Percentiles rank a stretch among this genome's conserved stretches.
phyloP scores from a whole-genome alignment of 2,329 filamentous ascomycete genomes.

The Paracamarosporium sp. region DNA sequence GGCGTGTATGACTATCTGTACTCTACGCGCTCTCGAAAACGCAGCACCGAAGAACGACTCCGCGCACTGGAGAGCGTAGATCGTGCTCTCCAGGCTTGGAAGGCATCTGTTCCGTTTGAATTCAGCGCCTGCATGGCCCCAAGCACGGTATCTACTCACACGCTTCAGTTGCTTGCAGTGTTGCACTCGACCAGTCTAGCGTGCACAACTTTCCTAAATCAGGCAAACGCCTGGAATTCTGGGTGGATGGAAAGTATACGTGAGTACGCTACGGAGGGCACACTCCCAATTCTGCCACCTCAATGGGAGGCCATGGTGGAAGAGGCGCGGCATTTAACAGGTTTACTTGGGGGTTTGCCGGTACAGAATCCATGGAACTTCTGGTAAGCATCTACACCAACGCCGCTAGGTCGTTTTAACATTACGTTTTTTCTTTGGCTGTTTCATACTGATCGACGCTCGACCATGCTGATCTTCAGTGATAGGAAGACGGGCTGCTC shows the following conservation, averaged over 20 bases:
- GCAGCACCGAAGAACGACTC: conserved; percentile 20
- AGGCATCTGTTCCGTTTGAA: conserved; percentile 23
- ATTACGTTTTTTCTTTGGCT: conserved; percentile 7
- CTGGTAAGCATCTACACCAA: conserved; percentile 24
- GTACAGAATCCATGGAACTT: conserved; percentile 21
- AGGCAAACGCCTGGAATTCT: conserved; percentile 21
- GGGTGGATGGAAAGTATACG: conserved; percentile 21
- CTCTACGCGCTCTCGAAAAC: conserved; percentile 25
- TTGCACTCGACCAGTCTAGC: conserved; percentile 27
- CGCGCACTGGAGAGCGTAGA: conserved; percentile 18
- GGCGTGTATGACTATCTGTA: conserved; percentile 30
- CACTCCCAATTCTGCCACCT: conserved; percentile 20
- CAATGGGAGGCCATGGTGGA: conserved; percentile 25
- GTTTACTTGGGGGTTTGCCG: conserved; percentile 20
- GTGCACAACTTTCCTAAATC: conserved; percentile 26
- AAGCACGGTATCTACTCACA: conserved; percentile 15
- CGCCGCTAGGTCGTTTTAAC: neutral
- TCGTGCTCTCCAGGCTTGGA: conserved; percentile 26
- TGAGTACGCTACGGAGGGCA: conserved; percentile 18
- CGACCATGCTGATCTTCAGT: conserved; percentile 11
- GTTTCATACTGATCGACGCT: conserved; percentile 4
- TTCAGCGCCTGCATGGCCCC: conserved; percentile 19
- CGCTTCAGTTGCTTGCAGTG: conserved; percentile 22
- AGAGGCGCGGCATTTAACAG: conserved; percentile 23
- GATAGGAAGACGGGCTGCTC: conserved; percentile 29